These are phyloP conservation scores for Globisporangium paddicum DNA, from an alignment of 352 stramenopile species.

Conservation along the genomic window DNA sequence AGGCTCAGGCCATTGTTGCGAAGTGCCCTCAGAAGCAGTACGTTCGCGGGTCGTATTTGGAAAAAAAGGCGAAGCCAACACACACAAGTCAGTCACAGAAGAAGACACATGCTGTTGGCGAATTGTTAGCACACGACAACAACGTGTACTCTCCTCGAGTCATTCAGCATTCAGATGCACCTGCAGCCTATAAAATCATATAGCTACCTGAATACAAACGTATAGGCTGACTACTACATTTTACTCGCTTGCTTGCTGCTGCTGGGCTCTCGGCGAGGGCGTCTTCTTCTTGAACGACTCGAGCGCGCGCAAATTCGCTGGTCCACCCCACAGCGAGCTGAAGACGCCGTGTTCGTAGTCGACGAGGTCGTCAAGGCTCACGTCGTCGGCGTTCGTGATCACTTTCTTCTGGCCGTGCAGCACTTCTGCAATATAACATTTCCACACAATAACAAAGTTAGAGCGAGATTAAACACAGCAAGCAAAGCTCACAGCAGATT, in stretches of 20 bases:
- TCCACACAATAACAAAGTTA: neutral
- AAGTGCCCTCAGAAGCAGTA: constrained; percentile 22
- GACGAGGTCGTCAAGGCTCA: constrained; percentile 54
- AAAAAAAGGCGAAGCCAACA: constrained; percentile 18
- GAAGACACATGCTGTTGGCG: too few relatives aligned
- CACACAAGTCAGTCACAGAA: neutral
- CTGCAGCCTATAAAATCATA: too few relatives aligned
- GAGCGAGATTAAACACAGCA: neutral
- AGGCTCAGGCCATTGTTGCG: constrained; percentile 24
- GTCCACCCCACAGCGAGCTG: constrained; percentile 63
- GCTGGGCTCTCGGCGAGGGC: neutral
- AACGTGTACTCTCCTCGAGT: too few relatives aligned
- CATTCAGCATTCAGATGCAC: too few relatives aligned
- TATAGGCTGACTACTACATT: neutral
- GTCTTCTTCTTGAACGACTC: constrained; percentile 46
- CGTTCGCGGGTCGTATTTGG: constrained; percentile 38
- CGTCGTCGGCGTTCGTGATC: constrained; percentile 67
- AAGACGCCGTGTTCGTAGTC: constrained; percentile 66
- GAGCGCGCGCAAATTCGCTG: constrained; percentile 67
- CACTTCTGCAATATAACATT: constrained; percentile 37
- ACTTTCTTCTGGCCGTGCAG: constrained; percentile 66
- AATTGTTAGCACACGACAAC: too few relatives aligned
- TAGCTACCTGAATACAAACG: neutral
- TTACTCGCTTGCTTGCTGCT: neutral
- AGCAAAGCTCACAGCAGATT: neutral